Conservation (phyloP, 305 asterid genomes). For the Galium porrigens region DNA sequence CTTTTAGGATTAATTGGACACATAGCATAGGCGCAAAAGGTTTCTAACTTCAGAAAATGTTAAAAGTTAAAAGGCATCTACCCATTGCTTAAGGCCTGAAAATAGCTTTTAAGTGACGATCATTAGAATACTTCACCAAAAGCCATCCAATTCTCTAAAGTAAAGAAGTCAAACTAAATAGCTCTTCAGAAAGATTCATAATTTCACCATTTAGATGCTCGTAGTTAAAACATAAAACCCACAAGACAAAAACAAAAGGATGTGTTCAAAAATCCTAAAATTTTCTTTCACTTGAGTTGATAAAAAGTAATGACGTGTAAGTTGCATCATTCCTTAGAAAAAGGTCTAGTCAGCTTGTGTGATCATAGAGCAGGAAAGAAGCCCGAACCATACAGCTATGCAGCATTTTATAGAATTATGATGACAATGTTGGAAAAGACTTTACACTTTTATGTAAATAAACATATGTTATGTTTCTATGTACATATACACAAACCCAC, state of each 20-base stretch:
- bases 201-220: neutral
- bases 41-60: neutral
- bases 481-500: neutral
- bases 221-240: neutral
- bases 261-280: neutral
- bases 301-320: neutral
- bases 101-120: neutral
- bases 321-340: neutral
- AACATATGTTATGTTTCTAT: neutral
- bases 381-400: neutral
- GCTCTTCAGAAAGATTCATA: neutral
- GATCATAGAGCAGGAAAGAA: neutral
- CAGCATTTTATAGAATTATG: neutral
- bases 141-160: neutral
- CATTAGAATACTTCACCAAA: neutral
- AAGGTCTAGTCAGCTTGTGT: neutral
- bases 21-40: neutral
- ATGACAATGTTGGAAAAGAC: neutral
- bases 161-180: neutral
- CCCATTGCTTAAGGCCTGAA: slow-evolving; percentile 3
- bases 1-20: neutral
- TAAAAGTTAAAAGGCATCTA: neutral
- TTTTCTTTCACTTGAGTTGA: neutral
- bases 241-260: neutral
- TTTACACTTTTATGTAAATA: neutral